A percentile compares a stretch with the other conserved stretches of the same genome.
These are phyloP conservation scores for Penicillium canariense DNA, from an alignment of 495 filamentous ascomycete species.

Conservation along the genomic window DNA sequence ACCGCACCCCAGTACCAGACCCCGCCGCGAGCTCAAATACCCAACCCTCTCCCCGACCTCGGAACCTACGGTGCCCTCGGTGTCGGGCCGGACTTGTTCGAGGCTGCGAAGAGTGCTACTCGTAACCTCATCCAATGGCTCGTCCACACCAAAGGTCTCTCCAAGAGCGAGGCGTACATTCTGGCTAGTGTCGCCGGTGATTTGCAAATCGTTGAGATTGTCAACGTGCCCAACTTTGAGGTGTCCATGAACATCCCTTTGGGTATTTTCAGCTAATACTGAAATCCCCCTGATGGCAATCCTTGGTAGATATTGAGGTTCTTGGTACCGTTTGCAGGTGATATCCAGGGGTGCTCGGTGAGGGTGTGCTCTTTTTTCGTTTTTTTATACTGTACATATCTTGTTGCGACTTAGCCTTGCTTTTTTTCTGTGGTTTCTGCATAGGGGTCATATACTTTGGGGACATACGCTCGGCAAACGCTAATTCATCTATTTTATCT, in stretches of 20 bases:
- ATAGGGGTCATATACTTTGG: conserved; percentile 4
- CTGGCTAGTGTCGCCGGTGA: conserved; percentile 47
- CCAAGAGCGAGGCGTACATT: conserved; percentile 48
- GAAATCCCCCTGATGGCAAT: neutral
- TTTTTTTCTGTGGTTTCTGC: neutral
- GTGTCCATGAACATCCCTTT: conserved; percentile 47
- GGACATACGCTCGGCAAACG: neutral
- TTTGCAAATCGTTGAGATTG: conserved; percentile 46
- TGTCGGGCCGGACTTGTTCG: conserved; percentile 40
- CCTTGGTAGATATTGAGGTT: neutral
- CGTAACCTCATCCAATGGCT: conserved; percentile 47
- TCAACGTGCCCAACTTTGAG: conserved; percentile 51
- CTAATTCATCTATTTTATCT: neutral
- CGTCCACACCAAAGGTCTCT: conserved; percentile 42
- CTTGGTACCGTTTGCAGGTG: neutral
- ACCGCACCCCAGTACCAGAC: conserved; percentile 45
- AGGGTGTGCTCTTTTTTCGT: neutral
- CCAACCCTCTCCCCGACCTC: conserved; percentile 27
- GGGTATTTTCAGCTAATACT: conserved; percentile 34
- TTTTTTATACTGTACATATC: conserved; percentile 13
- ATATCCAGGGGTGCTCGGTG: conserved; percentile 17
- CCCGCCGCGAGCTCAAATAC: conserved; percentile 27
- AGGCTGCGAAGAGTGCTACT: conserved; percentile 45
- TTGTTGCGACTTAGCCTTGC: neutral
- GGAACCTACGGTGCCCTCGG: conserved; percentile 48